Base-by-base conservation (phyloP, 148 eudicot genomes). In the Amaranthus hypochondriacus region DNA sequence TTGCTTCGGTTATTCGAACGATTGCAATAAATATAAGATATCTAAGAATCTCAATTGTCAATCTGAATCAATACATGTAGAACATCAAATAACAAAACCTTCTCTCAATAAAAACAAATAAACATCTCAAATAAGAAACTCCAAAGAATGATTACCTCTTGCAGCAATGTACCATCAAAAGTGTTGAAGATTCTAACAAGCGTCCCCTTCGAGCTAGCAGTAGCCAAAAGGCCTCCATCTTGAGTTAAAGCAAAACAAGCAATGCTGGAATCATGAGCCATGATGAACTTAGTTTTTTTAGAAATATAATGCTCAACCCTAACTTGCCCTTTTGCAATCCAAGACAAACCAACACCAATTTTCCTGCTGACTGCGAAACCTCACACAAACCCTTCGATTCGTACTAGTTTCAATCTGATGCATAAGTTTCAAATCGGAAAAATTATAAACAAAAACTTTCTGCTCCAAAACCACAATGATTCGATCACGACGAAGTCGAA, bases 211-310 rank as follows among this genome's bases (percentile, higher is more conserved):
- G 87, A 84, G 83, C 97, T 91, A 12, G 89, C 84, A 54, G 97
- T 87, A 0, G 97, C 92, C 55, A 91, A 80, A 71, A 92, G 54
- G 21, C 83, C 83, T 51, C 97, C 95, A 74, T 92, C 97, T 46
- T 89, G 90, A 4, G 97, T 82, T 55, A 92, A 87, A 5, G 92
- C 78, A 78, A 92, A 89, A 79, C 92, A 84, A 0, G 88, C 90
- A 9, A 92, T 89, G 81, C 97, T 88, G 56, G 97, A 92, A 85
- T 92, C 97, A 75, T 92, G 97, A 60, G 94, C 97, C 89, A 87
- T 83, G 9, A 92, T 81, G 49, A 92, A 92, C 79, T 92, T 92
- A 28, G 97, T 92, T 88, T 89, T 80, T 80, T 83, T 92, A 2
- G 94, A 85, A 56, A 80, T 86, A 54, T 89, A 92, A 84, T 92